These are phyloP conservation scores for Cardiospermum halicacabum DNA, from an alignment of 345 rosid species.

Conservation along the genomic window DNA sequence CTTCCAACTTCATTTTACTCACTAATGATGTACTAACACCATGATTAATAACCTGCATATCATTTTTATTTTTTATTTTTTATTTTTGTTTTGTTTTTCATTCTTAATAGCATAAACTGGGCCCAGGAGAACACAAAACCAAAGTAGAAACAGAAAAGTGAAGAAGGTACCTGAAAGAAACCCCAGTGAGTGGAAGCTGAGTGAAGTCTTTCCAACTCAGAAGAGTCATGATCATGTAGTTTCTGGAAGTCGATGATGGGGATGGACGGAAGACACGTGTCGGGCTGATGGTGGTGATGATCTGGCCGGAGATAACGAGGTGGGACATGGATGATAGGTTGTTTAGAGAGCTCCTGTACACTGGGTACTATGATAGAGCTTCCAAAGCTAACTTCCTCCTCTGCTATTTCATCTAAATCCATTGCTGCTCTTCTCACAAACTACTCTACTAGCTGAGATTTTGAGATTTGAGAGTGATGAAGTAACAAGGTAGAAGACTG, in stretches of 20 bases:
- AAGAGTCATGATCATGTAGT: slow-evolving; percentile 13
- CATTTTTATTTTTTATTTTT: not conserved
- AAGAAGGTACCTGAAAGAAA: slow-evolving; percentile 30
- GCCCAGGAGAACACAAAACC: too few species aligned
- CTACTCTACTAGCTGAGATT: too few species aligned
- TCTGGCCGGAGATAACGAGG: slow-evolving; percentile 26
- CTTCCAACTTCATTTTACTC: slow-evolving; percentile 36
- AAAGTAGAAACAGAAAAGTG: not conserved
- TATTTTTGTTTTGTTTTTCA: too few species aligned
- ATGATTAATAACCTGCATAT: slow-evolving; percentile 24
- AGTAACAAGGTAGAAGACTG: too few species aligned
- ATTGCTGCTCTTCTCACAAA: too few species aligned
- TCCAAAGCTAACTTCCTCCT: slow-evolving; percentile 32
- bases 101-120: too few species aligned
- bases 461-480: too few species aligned
- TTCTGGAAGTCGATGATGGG: slow-evolving; percentile 38
- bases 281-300: slow-evolving; percentile 10
- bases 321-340: slow-evolving; percentile 33
- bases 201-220: slow-evolving; percentile 28
- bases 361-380: slow-evolving; percentile 43
- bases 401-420: not conserved
- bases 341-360: slow-evolving; percentile 38
- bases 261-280: slow-evolving; percentile 15
- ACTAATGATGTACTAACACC: slow-evolving; percentile 30
- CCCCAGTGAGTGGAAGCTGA: slow-evolving; percentile 45